Evolutionary conservation across 2,329 filamentous ascomycete species (phyloP), one percentile per base, ranked within the genome.

Genomic region (Pseudopithomyces chartarum): DNA sequence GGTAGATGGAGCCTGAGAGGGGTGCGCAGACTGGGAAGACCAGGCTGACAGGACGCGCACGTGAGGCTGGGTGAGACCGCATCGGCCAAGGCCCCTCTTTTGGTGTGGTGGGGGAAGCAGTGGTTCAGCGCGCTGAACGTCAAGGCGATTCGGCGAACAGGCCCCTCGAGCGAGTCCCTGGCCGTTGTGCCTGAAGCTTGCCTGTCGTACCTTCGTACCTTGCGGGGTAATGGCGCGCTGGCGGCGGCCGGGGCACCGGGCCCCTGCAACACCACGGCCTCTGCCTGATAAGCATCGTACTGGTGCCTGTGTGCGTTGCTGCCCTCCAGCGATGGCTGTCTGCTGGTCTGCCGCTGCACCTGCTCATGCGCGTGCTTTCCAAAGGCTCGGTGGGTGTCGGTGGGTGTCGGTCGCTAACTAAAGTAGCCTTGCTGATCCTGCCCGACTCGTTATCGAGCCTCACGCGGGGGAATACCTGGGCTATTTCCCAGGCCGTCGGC

Each of bases 371-470:
- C 29, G 19, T 19, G 44, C 44, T 20, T 26, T 23, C 42, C 20
- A 44, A 11, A 44, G 6, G 22, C 11, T 42, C 42, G 13, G 20
- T 26, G 42, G 19, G n/a, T 44, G 42, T 42, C 42, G 13, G 20
- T 26, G 42, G 19, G n/a, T 44, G 42, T 44, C 46, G 4, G 17
- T 33, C 11, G 46, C 46, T 32, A 29, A 8, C 26, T 22, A 38
- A 33, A 32, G 46, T 49, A 39, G 34, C 33, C 33, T 42, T 32
- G 34, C 47, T 50, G 47, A 32, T 50, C 36, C 32, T 15, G 48
- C 23, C 48, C n/a, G 48, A 51, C 48, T 51, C 48, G 48, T 39
- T 51, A 51, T 51, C 48, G 34, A 39, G 46, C 46, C 46, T 29
- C 47, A 39, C 34, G 36, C 47, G 43, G 33, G 34, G 29, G 15